Conservation (phyloP, 108 stramenopile genomes). For the Hondaea fermentalgiana region DNA sequence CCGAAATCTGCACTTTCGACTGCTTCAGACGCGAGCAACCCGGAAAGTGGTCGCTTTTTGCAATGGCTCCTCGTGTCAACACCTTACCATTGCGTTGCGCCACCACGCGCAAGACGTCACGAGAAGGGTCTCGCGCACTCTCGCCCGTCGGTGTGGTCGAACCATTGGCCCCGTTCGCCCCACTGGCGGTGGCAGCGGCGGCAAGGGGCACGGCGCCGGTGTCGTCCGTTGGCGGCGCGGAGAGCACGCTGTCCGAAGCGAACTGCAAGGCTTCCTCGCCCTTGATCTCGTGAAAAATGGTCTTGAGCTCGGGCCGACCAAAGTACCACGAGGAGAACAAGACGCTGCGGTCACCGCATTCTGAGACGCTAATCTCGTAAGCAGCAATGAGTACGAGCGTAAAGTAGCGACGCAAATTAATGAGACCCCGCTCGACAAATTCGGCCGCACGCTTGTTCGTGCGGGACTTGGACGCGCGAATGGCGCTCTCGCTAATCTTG, state of each 20-base stretch:
- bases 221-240: neutral
- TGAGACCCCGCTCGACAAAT: constrained; percentile 12
- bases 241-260: neutral
- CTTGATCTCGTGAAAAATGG: neutral
- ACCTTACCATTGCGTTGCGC: neutral
- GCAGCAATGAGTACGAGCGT: neutral
- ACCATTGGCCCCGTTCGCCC: neutral
- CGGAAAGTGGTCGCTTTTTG: neutral
- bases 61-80: neutral
- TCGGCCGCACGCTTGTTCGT: neutral
- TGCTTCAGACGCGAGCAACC: neutral
- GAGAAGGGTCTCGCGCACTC: neutral
- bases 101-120: neutral
- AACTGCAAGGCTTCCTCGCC: neutral
- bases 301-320: constrained; percentile 2
- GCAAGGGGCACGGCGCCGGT: neutral
- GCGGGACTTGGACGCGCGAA: neutral
- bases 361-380: neutral
- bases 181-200: neutral
- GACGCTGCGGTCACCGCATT: neutral
- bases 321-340: neutral
- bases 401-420: neutral
- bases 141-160: neutral
- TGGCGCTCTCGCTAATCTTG: neutral
- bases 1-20: neutral